Evolutionary conservation across 768 basidiomycete species (phyloP).

Genomic region (Inosperma sp.): DNA sequence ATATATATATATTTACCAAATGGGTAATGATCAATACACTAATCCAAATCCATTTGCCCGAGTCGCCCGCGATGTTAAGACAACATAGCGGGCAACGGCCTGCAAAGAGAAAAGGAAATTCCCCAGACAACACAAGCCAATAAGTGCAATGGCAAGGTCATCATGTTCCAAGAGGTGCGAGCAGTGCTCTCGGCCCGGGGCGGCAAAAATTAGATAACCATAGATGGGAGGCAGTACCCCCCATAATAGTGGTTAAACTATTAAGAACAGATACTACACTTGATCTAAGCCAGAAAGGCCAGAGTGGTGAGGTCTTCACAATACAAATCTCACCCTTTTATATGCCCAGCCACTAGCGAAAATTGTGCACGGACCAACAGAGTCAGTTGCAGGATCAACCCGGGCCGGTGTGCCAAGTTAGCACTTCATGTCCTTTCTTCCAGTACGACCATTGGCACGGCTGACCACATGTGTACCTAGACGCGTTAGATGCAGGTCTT

Average conservation of each 20-base stretch:
- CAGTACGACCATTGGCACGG: too few relatives aligned
- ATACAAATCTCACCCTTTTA: too few relatives aligned
- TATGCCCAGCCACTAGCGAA: too few relatives aligned
- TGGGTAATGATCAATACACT: slow-evolving; percentile 5
- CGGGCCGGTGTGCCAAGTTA: too few relatives aligned
- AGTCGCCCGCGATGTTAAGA: background rate
- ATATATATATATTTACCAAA: slow-evolving; percentile 4
- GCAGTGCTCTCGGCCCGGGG: slow-evolving; percentile 48
- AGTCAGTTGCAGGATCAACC: too few relatives aligned
- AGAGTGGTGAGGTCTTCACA: slow-evolving; percentile 69
- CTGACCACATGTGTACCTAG: too few relatives aligned
- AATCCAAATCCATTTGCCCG: background rate
- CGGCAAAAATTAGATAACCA: slow-evolving; percentile 59
- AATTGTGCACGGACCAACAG: too few relatives aligned
- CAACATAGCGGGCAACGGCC: background rate
- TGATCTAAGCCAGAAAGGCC: slow-evolving; percentile 84
- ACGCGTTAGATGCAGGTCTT: too few relatives aligned
- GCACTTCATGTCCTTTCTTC: too few relatives aligned
- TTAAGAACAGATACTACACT: slow-evolving; percentile 86
- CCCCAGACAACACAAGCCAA: slow-evolving; percentile 58
- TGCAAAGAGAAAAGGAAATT: slow-evolving; percentile 20
- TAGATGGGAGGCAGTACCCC: slow-evolving; percentile 48
- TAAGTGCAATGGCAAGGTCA: slow-evolving; percentile 52
- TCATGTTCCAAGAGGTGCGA: slow-evolving; percentile 46
- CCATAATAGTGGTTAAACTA: slow-evolving; percentile 60